Evolutionary conservation across 2,329 filamentous ascomycete species (phyloP).

Genomic region (Claviceps pusilla): DNA sequence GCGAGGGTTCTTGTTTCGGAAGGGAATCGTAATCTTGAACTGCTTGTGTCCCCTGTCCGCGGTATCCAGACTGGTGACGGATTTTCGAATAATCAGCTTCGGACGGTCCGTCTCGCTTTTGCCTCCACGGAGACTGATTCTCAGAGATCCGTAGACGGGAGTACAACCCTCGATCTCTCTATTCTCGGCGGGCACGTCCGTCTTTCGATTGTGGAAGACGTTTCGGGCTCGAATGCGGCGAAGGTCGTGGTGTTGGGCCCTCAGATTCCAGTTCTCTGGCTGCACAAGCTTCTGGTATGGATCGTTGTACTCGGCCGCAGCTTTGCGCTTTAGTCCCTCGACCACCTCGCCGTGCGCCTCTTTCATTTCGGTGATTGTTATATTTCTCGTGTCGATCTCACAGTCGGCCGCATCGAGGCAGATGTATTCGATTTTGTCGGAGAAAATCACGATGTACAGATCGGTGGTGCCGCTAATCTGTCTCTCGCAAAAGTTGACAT

Average conservation of each 20-base stretch:
- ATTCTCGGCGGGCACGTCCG: constrained; percentile 39
- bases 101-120: constrained; percentile 25
- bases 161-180: constrained; percentile 41
- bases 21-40: constrained; percentile 51
- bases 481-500: constrained; percentile 70
- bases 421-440: constrained; percentile 42
- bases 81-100: constrained; percentile 30
- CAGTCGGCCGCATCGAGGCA: constrained; percentile 48
- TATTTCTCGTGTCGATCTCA: constrained; percentile 37
- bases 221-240: constrained; percentile 51
- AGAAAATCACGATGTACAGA: constrained; percentile 57
- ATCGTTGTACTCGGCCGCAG: constrained; percentile 37
- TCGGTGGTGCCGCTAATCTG: constrained; percentile 64
- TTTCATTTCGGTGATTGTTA: constrained; percentile 33
- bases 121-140: constrained; percentile 24
- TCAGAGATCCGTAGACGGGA: constrained; percentile 39
- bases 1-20: constrained; percentile 56
- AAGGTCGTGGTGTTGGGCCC: constrained; percentile 61
- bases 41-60: constrained; percentile 28
- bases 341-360: constrained; percentile 21
- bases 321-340: constrained; percentile 25
- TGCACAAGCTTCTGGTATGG: constrained; percentile 52
- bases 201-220: constrained; percentile 34
- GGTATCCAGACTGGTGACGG: constrained; percentile 18
- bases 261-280: constrained; percentile 44